Percentiles rank a stretch among this genome's conserved stretches.
Conservation (phyloP, 176 grass and related monocot genomes). For the Bromus sterilis region DNA sequence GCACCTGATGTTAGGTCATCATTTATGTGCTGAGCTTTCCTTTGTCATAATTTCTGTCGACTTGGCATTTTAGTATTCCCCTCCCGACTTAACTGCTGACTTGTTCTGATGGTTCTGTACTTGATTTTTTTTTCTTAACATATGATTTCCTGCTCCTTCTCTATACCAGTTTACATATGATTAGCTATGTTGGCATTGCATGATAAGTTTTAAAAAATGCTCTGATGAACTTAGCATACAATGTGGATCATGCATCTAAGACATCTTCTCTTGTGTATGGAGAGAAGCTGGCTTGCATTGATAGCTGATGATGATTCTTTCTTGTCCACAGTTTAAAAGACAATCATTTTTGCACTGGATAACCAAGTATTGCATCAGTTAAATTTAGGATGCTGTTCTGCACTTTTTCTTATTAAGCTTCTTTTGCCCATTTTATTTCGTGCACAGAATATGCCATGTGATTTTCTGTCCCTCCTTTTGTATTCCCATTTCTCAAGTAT, state of each 20-base stretch:
- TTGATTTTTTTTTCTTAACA: not conserved
- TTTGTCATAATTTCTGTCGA: not conserved
- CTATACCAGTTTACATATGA: not conserved
- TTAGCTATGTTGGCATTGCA: not conserved
- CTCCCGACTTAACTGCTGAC: not conserved
- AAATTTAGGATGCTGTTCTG: not conserved
- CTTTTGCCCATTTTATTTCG: not conserved
- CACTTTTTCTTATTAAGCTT: not conserved
- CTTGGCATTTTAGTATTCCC: not conserved
- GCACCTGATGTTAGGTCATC: not conserved
- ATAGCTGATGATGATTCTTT: not conserved
- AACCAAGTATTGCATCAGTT: not conserved
- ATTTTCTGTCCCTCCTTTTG: not conserved
- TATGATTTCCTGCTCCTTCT: not conserved
- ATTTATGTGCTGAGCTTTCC: slow-evolving; percentile 5
- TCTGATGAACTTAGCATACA: not conserved
- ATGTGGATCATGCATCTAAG: not conserved
- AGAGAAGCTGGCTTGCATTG: slow-evolving; percentile 1
- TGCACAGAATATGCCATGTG: not conserved
- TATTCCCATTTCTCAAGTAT: not conserved
- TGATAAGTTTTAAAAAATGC: not conserved
- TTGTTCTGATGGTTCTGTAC: not conserved
- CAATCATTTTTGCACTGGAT: not conserved
- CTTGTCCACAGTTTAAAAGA: not conserved
- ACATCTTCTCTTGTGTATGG: not conserved